phyloP scores from a whole-genome alignment of 1,284 basidiomycete species.

The Polyporus tsugae region DNA sequence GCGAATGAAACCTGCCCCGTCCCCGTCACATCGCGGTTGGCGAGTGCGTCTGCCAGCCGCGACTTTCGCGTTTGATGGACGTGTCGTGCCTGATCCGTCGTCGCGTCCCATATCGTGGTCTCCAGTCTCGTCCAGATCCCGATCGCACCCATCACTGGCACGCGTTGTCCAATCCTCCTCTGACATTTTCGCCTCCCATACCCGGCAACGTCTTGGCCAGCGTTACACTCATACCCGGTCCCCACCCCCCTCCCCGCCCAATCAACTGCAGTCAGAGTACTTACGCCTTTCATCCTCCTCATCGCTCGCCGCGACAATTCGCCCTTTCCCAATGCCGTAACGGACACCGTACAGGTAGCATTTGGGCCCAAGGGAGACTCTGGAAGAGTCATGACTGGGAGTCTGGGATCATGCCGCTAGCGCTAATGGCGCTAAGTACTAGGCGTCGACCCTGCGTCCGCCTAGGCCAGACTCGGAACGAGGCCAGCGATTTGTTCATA shows the following conservation, averaged over 20 bases:
- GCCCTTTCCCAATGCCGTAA: too few species aligned
- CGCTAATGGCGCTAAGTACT: too few species aligned
- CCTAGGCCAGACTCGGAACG: not conserved
- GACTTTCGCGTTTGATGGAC: constrained; percentile 19
- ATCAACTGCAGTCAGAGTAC: not conserved
- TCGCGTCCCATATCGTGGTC: not conserved
- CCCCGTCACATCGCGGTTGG: constrained; percentile 14
- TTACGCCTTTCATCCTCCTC: not conserved
- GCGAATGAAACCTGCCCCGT: constrained; percentile 2
- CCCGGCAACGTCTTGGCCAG: not conserved
- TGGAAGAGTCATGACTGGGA: not conserved
- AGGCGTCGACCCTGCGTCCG: not conserved
- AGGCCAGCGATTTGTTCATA: not conserved
- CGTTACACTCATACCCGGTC: not conserved
- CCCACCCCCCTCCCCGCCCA: not conserved
- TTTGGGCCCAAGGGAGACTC: not conserved
- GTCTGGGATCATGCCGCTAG: not conserved
- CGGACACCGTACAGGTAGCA: not conserved
- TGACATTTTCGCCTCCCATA: not conserved
- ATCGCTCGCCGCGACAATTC: too few species aligned
- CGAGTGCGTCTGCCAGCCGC: constrained; percentile 6
- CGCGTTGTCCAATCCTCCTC: not conserved
- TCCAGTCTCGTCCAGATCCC: constrained; percentile 3
- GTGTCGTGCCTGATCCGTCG: constrained; percentile 5
- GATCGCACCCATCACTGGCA: not conserved